Evolutionary conservation across 768 basidiomycete genomes (phyloP).

Genomic region (Pleurotus platypus): DNA sequence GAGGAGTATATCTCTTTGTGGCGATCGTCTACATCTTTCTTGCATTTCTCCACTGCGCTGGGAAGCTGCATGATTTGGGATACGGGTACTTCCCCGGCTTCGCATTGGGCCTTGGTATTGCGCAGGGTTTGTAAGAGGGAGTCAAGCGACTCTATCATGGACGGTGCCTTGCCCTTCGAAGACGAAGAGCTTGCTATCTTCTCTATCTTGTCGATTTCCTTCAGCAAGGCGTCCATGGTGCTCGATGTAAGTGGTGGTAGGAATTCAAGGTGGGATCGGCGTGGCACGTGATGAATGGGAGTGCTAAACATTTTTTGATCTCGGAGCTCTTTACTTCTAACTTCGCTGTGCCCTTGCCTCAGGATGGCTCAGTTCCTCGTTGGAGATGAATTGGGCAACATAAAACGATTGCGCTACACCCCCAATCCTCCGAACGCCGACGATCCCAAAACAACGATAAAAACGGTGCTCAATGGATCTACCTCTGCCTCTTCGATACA

Average conservation of each 20-base stretch:
- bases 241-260: neutral
- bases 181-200: constrained; percentile 43
- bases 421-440: constrained; percentile 18
- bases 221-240: constrained; percentile 69
- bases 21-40: constrained; percentile 83
- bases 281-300: constrained; percentile 9
- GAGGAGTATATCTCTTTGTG: constrained; percentile 87
- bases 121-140: constrained; percentile 56
- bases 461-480: constrained; percentile 21
- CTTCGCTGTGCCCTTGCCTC: neutral
- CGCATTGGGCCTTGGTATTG: constrained; percentile 50
- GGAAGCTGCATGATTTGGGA: constrained; percentile 48
- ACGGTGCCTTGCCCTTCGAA: constrained; percentile 48
- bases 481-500: constrained; percentile 26
- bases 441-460: constrained; percentile 29
- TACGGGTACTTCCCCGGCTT: constrained; percentile 43
- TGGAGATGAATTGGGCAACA: constrained; percentile 77
- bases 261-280: neutral
- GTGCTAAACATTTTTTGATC: too few relatives aligned
- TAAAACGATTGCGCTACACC: constrained; percentile 56
- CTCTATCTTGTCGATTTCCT: constrained; percentile 79
- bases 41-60: constrained; percentile 60
- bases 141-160: constrained; percentile 60
- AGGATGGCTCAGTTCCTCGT: constrained; percentile 66
- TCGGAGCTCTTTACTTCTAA: too few relatives aligned